A percentile compares a stretch with the other conserved stretches of the same genome.
phyloP scores from a whole-genome alignment of 371 early-diverging fungal species.

The Mortierella sp. region DNA sequence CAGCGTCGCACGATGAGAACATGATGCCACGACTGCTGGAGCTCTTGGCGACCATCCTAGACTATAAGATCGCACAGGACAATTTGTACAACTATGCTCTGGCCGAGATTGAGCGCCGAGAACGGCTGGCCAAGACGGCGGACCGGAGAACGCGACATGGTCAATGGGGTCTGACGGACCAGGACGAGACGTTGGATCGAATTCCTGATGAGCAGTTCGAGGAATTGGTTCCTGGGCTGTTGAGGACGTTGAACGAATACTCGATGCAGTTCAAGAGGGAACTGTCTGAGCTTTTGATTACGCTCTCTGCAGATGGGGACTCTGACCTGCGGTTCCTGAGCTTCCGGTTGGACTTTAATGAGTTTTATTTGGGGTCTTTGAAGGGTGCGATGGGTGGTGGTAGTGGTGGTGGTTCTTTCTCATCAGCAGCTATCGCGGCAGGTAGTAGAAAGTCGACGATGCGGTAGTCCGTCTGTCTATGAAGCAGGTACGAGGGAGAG shows the following conservation, averaged over 20 bases:
- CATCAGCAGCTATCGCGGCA: not conserved
- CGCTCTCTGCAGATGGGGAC: conserved; percentile 76
- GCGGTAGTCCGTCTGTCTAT: not conserved
- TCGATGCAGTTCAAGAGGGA: conserved; percentile 61
- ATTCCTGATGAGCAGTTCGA: conserved; percentile 52
- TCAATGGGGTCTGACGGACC: conserved; percentile 60
- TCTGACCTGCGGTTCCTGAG: conserved; percentile 78
- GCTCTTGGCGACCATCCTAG: conserved; percentile 41
- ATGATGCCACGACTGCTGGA: conserved; percentile 44
- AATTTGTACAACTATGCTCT: conserved; percentile 63
- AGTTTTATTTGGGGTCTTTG: conserved; percentile 66
- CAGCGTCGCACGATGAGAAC: conserved; percentile 65
- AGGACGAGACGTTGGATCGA: conserved; percentile 44
- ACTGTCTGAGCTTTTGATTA: conserved; percentile 66
- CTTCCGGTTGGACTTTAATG: conserved; percentile 87
- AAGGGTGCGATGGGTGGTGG: conserved; percentile 14
- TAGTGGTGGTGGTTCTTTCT: not conserved
- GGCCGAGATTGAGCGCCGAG: conserved; percentile 52
- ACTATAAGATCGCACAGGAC: conserved; percentile 57
- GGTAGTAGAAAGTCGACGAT: not conserved
- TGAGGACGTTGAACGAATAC: conserved; percentile 60
- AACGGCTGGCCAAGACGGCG: conserved; percentile 31
- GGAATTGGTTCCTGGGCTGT: conserved; percentile 23
- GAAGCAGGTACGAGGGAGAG: not conserved
- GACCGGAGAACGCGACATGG: conserved; percentile 58